Conservation (phyloP, 2,329 filamentous ascomycete species). For the Aspergillus thermomutatus region DNA sequence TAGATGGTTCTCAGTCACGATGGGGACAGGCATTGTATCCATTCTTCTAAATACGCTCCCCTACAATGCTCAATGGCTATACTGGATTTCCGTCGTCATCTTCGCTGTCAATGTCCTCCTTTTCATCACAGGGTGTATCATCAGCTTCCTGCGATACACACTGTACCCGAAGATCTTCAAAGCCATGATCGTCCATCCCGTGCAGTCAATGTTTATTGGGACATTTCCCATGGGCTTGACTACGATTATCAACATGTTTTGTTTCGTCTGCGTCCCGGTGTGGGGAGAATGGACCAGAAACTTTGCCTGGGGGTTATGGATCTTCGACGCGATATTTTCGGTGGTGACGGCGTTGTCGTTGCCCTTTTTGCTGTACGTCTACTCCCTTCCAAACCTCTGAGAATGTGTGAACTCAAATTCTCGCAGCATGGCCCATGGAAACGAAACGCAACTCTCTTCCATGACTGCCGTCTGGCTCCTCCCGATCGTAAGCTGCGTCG, state of each 20-base stretch:
- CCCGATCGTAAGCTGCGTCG: constrained; percentile 65
- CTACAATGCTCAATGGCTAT: constrained; percentile 38
- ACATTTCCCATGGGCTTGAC: constrained; percentile 67
- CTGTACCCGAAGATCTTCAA: constrained; percentile 65
- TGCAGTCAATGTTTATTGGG: constrained; percentile 66
- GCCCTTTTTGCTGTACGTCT: constrained; percentile 54
- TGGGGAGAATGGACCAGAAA: constrained; percentile 59
- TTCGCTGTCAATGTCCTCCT: constrained; percentile 37
- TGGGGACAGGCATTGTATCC: constrained; percentile 44
- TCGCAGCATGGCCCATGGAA: constrained; percentile 21
- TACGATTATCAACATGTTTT: constrained; percentile 65
- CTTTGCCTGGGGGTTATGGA: constrained; percentile 58
- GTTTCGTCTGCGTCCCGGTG: constrained; percentile 56
- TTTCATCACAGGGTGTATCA: constrained; percentile 34
- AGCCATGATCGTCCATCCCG: constrained; percentile 64
- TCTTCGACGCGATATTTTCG: constrained; percentile 54
- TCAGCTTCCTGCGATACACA: constrained; percentile 59
- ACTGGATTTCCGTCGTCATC: constrained; percentile 36
- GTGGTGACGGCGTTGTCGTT: constrained; percentile 53
- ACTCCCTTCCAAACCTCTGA: background rate
- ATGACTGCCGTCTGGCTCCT: constrained; percentile 67
- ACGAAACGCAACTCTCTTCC: constrained; percentile 42
- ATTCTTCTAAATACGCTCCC: constrained; percentile 36
- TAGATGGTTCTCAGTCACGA: constrained; percentile 42
- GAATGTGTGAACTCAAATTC: background rate